phyloP scores from a whole-genome alignment of 2,329 filamentous ascomycete genomes.

The Colletotrichum incanum region DNA sequence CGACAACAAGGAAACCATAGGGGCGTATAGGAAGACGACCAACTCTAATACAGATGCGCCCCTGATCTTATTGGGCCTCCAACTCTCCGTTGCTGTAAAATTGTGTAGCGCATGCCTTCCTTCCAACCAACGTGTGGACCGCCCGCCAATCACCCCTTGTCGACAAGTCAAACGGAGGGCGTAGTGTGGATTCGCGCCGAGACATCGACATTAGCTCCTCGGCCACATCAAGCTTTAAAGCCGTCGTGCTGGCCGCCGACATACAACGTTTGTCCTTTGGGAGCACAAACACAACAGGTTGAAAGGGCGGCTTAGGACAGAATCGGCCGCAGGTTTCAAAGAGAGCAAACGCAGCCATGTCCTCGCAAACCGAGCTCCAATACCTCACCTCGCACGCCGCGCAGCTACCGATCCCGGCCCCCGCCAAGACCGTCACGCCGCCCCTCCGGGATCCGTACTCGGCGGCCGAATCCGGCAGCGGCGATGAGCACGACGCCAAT shows the following conservation, averaged over 20 bases:
- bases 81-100: background rate
- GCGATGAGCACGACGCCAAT: background rate
- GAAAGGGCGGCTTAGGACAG: background rate
- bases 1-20: background rate
- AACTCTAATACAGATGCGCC: background rate
- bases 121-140: background rate
- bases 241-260: background rate
- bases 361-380: conserved; percentile 32
- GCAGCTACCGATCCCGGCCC: background rate
- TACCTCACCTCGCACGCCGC: conserved; percentile 10
- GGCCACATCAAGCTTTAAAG: conserved; percentile 15
- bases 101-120: background rate
- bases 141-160: conserved; percentile 3
- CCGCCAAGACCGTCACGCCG: conserved; percentile 1
- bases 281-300: background rate
- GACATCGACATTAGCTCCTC: background rate
- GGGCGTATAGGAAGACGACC: background rate
- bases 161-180: conserved; percentile 27
- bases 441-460: conserved; percentile 23
- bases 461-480: conserved; percentile 11
- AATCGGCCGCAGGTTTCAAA: background rate
- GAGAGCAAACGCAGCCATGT: conserved; percentile 9
- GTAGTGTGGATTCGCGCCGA: conserved; percentile 20
- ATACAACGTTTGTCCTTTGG: no score
- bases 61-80: background rate